Percentiles rank a stretch among this genome's conserved stretches.
phyloP scores from a whole-genome alignment of 1,139 yeast species.

The Candida sanyaensis region DNA sequence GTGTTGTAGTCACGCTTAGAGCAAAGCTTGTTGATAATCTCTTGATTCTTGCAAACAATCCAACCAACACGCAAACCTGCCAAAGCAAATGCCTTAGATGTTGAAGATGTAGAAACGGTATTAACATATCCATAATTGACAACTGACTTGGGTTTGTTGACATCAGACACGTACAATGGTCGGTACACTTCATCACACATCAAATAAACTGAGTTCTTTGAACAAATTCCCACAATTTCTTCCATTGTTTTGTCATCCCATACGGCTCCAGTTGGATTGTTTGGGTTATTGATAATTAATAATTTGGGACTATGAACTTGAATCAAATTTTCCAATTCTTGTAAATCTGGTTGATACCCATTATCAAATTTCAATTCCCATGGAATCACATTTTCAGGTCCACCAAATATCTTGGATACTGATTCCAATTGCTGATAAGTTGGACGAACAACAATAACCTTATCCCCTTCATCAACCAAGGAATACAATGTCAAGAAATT shows the following conservation, averaged over 20 bases:
- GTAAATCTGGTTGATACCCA: constrained; percentile 38
- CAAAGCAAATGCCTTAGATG: constrained; percentile 56
- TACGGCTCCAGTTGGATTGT: constrained; percentile 56
- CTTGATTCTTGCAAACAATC: constrained; percentile 41
- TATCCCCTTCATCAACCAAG: constrained; percentile 49
- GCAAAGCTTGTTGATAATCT: constrained; percentile 32
- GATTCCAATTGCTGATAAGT: constrained; percentile 54
- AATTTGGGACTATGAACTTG: constrained; percentile 40
- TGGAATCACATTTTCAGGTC: constrained; percentile 32
- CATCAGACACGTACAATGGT: constrained; percentile 48
- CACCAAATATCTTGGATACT: constrained; percentile 53
- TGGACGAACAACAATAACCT: constrained; percentile 52
- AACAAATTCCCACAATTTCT: constrained; percentile 42
- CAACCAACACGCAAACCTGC: constrained; percentile 62
- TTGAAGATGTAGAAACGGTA: constrained; percentile 52
- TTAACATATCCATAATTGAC: constrained; percentile 44
- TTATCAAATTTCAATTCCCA: constrained; percentile 35
- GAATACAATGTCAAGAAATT: constrained; percentile 52
- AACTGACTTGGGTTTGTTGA: constrained; percentile 30
- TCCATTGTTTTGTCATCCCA: constrained; percentile 35
- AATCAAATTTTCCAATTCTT: constrained; percentile 28
- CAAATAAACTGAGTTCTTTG: constrained; percentile 32
- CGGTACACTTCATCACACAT: constrained; percentile 59
- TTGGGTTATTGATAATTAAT: constrained; percentile 54
- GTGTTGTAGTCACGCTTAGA: constrained; percentile 55